Evolutionary conservation across 1,284 basidiomycete genomes (phyloP).

Genomic region (Coniferiporia weirii): DNA sequence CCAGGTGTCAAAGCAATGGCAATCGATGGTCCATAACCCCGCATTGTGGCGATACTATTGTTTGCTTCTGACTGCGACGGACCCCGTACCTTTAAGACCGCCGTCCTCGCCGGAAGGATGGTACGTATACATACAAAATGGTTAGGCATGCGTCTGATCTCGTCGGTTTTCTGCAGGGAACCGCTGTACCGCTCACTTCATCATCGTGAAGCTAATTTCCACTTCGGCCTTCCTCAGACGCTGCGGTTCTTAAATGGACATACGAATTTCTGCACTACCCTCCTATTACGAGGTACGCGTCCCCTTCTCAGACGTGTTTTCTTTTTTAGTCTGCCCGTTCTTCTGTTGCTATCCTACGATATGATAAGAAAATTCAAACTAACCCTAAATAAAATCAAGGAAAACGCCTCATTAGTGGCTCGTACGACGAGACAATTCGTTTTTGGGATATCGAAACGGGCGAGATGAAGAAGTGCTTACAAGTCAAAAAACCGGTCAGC

Average conservation of each 20-base stretch:
- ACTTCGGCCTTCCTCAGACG: slow-evolving; percentile 67
- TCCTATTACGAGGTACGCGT: slow-evolving; percentile 61
- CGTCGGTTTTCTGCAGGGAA: slow-evolving; percentile 42
- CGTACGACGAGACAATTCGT: slow-evolving; percentile 86
- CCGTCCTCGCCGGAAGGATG: slow-evolving; percentile 66
- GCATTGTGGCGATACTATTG: slow-evolving; percentile 77
- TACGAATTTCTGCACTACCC: slow-evolving; percentile 82
- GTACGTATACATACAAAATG: slow-evolving; percentile 33
- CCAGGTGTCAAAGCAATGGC: slow-evolving; percentile 76
- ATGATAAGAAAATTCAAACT: not conserved
- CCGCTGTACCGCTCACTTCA: slow-evolving; percentile 77
- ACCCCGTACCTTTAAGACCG: slow-evolving; percentile 61
- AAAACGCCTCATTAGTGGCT: slow-evolving; percentile 80
- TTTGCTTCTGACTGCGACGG: slow-evolving; percentile 65
- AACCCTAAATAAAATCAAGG: slow-evolving; percentile 30
- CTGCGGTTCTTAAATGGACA: slow-evolving; percentile 79
- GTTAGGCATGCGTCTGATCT: not conserved
- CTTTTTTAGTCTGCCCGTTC: too few species aligned
- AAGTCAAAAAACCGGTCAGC: slow-evolving; percentile 82
- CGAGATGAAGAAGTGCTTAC: slow-evolving; percentile 74
- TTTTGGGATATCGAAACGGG: slow-evolving; percentile 84
- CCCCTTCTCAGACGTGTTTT: too few species aligned
- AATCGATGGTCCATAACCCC: slow-evolving; percentile 61
- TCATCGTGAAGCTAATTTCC: slow-evolving; percentile 84
- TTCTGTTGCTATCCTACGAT: not conserved